Evolutionary conservation across 331 rosid species (phyloP), one percentile per base, ranked within the genome.

Genomic region (Arachis monticola): DNA sequence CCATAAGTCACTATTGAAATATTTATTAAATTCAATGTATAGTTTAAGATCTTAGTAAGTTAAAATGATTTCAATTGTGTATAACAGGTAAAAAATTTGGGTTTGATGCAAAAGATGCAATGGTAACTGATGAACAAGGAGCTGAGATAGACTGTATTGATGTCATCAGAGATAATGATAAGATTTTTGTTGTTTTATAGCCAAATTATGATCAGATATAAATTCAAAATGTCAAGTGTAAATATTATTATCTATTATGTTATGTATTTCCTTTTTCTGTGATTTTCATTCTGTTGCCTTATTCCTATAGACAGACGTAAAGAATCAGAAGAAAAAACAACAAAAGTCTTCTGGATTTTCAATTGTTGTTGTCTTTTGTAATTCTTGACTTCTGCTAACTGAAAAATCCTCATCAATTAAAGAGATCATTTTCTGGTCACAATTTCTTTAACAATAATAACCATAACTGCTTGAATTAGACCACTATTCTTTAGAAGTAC

Each of bases 151-250:
- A 94, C 65, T 84, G 83, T 10, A 72, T 88, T 73, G 92, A 90
- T 79, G 97, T 94, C 80, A 87, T 94, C 30, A 87, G 96, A 85
- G 99, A 94, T 77, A 86, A 94, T 73, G 99, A 94, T 67, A 92
- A 90, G 74, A 84, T 94, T 56, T 92, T 75, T 83, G 71, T 91
- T 57, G 81, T 79, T 82, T 88, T 73, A 73, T 62, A 82, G 67
- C 41, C 44, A 70, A 61, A 60, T 13, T 2, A 52, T 11, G 14
- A 68, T 32, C 17, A 68, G 13, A 17, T 48, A 44, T 60, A 55
- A 55, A 55, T 84, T 67, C 45, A 66, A 74, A 56, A 65, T 55
- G 27, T 55, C 56, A 81, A 70, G 3, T 69, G 76, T 65, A 78
- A 59, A 74, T 53, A 60, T 69, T 69, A 69, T 46, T 46, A 62